Evolutionary conservation across 2,329 filamentous ascomycete species (phyloP).

Genomic region (Alternaria incomplexa): DNA sequence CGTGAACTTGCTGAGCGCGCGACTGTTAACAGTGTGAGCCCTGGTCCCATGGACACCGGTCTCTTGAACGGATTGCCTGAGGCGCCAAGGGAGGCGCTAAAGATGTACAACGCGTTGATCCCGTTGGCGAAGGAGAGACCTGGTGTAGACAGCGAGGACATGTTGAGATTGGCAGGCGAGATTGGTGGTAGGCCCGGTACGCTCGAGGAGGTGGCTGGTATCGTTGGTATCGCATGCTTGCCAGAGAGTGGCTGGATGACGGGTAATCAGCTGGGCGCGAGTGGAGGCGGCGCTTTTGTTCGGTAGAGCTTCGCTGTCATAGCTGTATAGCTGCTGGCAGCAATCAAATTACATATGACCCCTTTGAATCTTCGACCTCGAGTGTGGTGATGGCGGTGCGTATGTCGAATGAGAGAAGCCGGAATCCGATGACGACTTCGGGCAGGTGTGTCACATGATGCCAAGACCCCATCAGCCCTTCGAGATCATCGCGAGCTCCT

Average conservation of each 20-base stretch:
- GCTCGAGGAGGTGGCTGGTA: constrained; percentile 9
- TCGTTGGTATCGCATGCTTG: constrained; percentile 10
- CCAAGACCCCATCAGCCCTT: background rate
- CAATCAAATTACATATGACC: background rate
- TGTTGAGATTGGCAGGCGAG: constrained; percentile 4
- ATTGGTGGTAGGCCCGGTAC: constrained; percentile 10
- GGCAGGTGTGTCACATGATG: background rate
- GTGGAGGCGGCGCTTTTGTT: constrained; percentile 9
- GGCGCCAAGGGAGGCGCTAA: constrained; percentile 5
- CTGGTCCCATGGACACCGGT: constrained; percentile 10
- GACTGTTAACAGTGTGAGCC: constrained; percentile 9
- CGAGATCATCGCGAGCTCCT: background rate
- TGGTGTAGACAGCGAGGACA: constrained; percentile 4
- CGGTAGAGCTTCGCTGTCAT: background rate
- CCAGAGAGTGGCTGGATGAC: constrained; percentile 15
- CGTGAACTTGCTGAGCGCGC: constrained; percentile 7
- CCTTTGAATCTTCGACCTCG: no score
- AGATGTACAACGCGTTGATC: constrained; percentile 8
- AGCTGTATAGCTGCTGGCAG: background rate
- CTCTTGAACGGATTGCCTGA: constrained; percentile 7
- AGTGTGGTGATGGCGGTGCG: background rate
- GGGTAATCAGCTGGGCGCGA: constrained; percentile 10
- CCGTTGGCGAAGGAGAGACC: constrained; percentile 6
- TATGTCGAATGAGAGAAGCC: background rate
- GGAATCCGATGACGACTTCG: background rate